Conservation (phyloP, 768 basidiomycete genomes). For the Polyporus arcularius region DNA sequence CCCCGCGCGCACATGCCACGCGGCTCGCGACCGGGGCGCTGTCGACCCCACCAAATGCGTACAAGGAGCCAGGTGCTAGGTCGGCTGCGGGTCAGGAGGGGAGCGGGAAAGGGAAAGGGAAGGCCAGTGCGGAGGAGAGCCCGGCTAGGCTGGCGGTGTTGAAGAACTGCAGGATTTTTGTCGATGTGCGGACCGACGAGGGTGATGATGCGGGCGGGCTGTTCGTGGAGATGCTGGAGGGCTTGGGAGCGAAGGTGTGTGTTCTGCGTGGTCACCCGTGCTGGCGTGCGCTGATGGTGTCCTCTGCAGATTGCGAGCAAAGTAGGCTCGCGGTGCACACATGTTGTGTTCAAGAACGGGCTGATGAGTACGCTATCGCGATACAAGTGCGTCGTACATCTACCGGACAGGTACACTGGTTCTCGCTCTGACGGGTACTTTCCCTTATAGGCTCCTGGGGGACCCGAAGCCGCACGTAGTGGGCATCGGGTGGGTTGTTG, state of each 20-base stretch:
- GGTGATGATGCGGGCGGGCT: conserved; percentile 80
- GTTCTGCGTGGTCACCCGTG: not conserved
- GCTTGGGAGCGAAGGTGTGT: conserved; percentile 78
- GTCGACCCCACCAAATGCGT: conserved; percentile 8
- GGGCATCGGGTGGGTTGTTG: conserved; percentile 87
- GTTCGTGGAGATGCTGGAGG: conserved; percentile 82
- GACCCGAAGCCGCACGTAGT: conserved; percentile 76
- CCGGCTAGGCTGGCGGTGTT: conserved; percentile 50
- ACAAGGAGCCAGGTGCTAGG: conserved; percentile 12
- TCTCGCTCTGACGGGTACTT: not conserved
- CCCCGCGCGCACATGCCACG: conserved; percentile 8
- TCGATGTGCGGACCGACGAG: conserved; percentile 74
- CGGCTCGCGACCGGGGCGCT: conserved; percentile 18
- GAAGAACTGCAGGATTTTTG: conserved; percentile 77
- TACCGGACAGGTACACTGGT: not conserved
- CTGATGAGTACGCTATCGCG: conserved; percentile 69
- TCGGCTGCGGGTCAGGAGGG: conserved; percentile 18
- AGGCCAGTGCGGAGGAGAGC: conserved; percentile 18
- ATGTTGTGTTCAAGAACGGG: conserved; percentile 86
- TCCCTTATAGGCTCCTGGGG: conserved; percentile 49
- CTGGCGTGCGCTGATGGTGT: not conserved
- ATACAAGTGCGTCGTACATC: conserved; percentile 54
- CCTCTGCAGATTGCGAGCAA: conserved; percentile 55
- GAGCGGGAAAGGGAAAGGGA: conserved; percentile 33
- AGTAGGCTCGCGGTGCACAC: conserved; percentile 74